A percentile compares a stretch with the other conserved stretches of the same genome.
phyloP scores from a whole-genome alignment of 148 eudicot species.

The Linanthus parryae region DNA sequence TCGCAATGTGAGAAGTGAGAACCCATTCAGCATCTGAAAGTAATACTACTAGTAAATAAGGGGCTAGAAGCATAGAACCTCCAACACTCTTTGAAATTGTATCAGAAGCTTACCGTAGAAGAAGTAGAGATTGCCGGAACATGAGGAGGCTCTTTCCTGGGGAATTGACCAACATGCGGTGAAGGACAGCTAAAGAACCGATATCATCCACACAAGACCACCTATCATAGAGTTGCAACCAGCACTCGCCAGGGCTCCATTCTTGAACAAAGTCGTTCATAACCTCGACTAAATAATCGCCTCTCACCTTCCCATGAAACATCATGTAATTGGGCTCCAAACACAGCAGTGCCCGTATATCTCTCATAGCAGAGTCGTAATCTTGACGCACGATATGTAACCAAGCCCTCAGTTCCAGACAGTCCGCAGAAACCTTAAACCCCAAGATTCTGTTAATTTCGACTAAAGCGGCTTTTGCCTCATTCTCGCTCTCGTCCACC shows the following conservation, averaged over 20 bases:
- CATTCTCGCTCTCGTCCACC: conserved; percentile 48
- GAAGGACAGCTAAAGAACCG: conserved; percentile 80
- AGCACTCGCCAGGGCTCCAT: conserved; percentile 79
- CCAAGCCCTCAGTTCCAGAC: conserved; percentile 86
- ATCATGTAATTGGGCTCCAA: conserved; percentile 66
- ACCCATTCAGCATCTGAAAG: too few relatives aligned
- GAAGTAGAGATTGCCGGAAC: conserved; percentile 81
- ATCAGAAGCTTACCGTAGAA: conserved; percentile 45
- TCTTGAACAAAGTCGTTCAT: conserved; percentile 42
- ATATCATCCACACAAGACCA: conserved; percentile 93
- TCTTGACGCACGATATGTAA: conserved; percentile 54
- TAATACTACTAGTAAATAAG: not conserved
- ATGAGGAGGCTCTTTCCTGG: conserved; percentile 75
- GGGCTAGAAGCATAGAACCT: not conserved
- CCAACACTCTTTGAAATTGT: not conserved
- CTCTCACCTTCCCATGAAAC: conserved; percentile 64
- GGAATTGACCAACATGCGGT: conserved; percentile 71
- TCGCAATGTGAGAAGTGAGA: not conserved
- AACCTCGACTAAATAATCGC: conserved; percentile 53
- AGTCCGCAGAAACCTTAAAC: conserved; percentile 74
- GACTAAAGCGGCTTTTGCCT: conserved; percentile 43
- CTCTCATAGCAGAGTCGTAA: conserved; percentile 76
- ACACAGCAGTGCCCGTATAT: conserved; percentile 58
- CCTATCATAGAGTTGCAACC: conserved; percentile 79
- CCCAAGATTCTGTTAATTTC: conserved; percentile 66